Conservation (phyloP, 2,329 filamentous ascomycete species). For the Aspergillus novoparasiticus region DNA sequence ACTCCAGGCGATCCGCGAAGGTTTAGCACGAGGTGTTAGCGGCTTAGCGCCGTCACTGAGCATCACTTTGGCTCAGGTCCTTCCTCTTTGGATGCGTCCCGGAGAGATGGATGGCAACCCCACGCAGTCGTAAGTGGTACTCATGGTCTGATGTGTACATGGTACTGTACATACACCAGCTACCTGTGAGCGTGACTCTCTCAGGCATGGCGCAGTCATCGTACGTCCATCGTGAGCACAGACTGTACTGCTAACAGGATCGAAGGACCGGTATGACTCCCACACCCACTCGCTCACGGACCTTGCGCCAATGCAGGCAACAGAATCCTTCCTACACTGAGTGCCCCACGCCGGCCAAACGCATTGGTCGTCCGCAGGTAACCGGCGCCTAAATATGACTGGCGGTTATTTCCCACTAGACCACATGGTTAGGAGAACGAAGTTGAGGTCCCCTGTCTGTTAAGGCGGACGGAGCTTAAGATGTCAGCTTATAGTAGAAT, state of each 20-base stretch:
- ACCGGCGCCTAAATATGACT: conserved; percentile 3
- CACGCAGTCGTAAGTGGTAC: neutral
- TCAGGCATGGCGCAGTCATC: neutral
- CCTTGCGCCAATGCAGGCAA: conserved; percentile 18
- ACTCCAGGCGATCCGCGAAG: conserved; percentile 16
- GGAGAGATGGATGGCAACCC: neutral
- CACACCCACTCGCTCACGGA: conserved; percentile 10
- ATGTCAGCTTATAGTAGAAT: neutral
- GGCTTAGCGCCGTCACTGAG: conserved; percentile 4
- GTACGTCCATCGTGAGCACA: neutral
- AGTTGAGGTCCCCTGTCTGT: neutral
- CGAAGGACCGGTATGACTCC: neutral
- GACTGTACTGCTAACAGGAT: neutral
- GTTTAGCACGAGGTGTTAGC: conserved; percentile 14
- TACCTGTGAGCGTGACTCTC: neutral
- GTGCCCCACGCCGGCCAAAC: neutral
- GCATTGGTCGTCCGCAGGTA: conserved; percentile 1
- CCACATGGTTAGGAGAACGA: neutral
- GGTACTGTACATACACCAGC: neutral
- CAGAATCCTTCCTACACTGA: conserved; percentile 1
- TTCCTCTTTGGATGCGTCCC: neutral
- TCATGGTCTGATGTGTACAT: neutral
- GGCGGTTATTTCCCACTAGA: neutral
- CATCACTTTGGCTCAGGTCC: neutral
- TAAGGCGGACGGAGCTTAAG: neutral